Percentiles rank a stretch among this genome's conserved stretches.
Evolutionary conservation across 257 asterid species (phyloP).

Genomic region (Cynanchum wilfordii): DNA sequence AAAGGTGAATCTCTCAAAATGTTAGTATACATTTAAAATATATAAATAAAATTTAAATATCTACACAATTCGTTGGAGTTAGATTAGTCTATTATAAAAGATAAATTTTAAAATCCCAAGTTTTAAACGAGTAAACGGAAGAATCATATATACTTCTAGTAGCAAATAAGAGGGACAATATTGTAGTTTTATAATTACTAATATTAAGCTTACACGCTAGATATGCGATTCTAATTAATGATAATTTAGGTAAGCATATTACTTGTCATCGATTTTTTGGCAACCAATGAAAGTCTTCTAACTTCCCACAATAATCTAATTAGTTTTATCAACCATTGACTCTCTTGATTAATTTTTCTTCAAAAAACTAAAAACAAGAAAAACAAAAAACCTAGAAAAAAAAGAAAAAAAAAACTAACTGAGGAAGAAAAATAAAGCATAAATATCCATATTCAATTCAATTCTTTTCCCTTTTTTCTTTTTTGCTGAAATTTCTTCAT

Average conservation of each 20-base stretch:
- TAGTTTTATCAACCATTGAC: slow-evolving; percentile 9
- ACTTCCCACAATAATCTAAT: slow-evolving; percentile 1
- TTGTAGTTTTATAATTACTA: background rate
- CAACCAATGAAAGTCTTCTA: slow-evolving; percentile 5
- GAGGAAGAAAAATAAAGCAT: background rate
- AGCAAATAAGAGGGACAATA: background rate
- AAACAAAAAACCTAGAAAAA: background rate
- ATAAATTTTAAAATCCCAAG: no score
- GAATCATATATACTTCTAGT: no score
- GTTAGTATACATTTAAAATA: no score
- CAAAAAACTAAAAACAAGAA: background rate
- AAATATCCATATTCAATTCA: background rate
- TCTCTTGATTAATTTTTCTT: background rate
- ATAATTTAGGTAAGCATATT: background rate
- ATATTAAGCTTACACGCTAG: slow-evolving; percentile 2
- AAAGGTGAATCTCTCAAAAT: no score
- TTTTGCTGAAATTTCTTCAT: background rate
- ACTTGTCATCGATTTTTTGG: background rate
- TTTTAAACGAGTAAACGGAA: no score
- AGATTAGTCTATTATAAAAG: no score
- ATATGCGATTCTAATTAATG: background rate
- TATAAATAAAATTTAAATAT: no score
- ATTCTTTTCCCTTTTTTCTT: background rate
- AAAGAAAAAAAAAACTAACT: background rate
- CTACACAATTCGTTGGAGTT: no score